A percentile compares a stretch with the other conserved stretches of the same genome.
Evolutionary conservation across 192 early-diverging fungal species (phyloP).

Genomic region (Gigaspora rosea): DNA sequence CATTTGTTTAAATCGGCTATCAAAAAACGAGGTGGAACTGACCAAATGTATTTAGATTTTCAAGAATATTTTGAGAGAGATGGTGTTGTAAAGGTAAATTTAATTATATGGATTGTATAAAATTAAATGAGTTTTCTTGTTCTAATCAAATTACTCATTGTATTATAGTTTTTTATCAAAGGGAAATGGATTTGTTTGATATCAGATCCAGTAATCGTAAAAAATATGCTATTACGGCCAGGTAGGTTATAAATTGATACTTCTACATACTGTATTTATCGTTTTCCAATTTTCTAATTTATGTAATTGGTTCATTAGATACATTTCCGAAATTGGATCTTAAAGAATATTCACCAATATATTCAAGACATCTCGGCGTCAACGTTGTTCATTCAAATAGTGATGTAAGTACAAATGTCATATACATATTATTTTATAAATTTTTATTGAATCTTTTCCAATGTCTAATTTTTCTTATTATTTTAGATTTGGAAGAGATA

Average conservation of each 20-base stretch:
- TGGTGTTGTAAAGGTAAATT: neutral
- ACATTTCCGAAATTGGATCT: neutral
- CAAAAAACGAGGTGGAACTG: neutral
- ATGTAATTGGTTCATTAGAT: neutral
- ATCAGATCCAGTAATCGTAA: neutral
- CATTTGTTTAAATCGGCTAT: neutral
- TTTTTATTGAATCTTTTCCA: neutral
- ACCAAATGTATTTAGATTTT: neutral
- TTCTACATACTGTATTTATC: neutral
- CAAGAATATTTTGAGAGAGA: neutral
- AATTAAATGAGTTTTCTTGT: neutral
- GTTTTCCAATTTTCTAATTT: neutral
- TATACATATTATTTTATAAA: too few species aligned
- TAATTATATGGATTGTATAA: neutral
- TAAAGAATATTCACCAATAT: neutral
- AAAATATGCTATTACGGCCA: neutral
- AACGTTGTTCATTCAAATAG: neutral
- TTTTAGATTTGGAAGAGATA: neutral
- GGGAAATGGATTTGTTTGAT: neutral
- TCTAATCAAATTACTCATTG: neutral
- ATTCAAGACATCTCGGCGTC: neutral
- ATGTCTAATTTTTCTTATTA: neutral
- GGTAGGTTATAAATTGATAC: neutral
- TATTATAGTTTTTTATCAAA: neutral
- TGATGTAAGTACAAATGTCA: neutral